These are phyloP conservation scores for Haplosporangium gracile DNA, from an alignment of 192 early-diverging fungal species.

Conservation along the genomic window DNA sequence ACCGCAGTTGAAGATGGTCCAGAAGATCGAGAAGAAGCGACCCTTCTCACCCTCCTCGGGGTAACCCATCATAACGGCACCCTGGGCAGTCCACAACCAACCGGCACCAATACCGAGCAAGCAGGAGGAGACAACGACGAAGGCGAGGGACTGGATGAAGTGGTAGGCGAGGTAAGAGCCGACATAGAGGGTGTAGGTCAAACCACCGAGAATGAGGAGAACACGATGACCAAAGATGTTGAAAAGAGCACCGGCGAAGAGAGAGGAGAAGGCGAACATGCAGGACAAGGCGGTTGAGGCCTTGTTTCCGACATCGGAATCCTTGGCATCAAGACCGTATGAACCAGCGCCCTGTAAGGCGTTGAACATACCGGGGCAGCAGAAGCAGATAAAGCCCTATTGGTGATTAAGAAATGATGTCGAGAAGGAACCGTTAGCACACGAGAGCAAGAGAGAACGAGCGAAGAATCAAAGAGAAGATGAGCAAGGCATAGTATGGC, in stretches of 20 bases:
- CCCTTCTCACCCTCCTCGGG: slow-evolving; percentile 84
- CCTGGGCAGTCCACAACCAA: slow-evolving; percentile 80
- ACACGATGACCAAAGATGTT: slow-evolving; percentile 78
- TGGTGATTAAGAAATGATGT: slow-evolving; percentile 49
- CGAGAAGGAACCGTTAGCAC: background rate
- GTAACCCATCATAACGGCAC: slow-evolving; percentile 89
- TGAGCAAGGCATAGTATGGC: background rate
- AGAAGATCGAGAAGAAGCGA: slow-evolving; percentile 86
- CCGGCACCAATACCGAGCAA: slow-evolving; percentile 85
- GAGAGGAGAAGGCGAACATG: slow-evolving; percentile 79
- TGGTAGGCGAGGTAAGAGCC: slow-evolving; percentile 76
- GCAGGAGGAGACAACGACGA: slow-evolving; percentile 79
- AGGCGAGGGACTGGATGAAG: slow-evolving; percentile 59
- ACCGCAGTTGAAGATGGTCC: slow-evolving; percentile 86
- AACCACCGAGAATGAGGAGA: slow-evolving; percentile 74
- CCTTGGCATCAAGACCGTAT: slow-evolving; percentile 16
- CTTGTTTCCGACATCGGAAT: slow-evolving; percentile 69
- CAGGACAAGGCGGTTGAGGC: slow-evolving; percentile 81
- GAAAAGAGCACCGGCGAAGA: slow-evolving; percentile 78
- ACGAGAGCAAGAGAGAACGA: background rate
- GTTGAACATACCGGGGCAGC: slow-evolving; percentile 85
- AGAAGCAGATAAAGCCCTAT: slow-evolving; percentile 81
- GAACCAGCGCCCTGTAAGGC: slow-evolving; percentile 58
- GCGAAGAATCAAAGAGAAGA: background rate
- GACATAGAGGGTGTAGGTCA: slow-evolving; percentile 81